phyloP scores from a whole-genome alignment of 2,329 filamentous ascomycete genomes.

The Pseudogymnoascus sp. region DNA sequence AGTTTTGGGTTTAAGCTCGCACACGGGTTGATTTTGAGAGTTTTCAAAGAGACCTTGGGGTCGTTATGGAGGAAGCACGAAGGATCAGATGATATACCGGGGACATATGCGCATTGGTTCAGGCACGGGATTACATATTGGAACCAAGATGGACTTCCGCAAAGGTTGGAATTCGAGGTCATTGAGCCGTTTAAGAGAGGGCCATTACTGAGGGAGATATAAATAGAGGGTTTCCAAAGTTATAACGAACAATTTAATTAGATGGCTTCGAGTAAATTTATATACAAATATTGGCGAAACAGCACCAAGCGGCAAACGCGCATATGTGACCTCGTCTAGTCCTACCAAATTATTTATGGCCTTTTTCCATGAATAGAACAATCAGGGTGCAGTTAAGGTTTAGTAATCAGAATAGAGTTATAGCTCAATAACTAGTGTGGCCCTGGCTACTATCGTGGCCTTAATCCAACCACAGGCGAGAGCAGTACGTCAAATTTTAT shows the following conservation, averaged over 20 bases:
- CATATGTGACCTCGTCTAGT: neutral
- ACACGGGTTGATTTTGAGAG: constrained; percentile 43
- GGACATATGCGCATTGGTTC: constrained; percentile 48
- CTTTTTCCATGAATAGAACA: neutral
- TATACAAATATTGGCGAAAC: neutral
- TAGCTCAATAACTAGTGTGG: neutral
- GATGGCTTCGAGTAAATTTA: neutral
- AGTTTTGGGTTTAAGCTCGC: constrained; percentile 50
- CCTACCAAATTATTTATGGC: neutral
- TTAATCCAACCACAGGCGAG: neutral
- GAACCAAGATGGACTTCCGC: constrained; percentile 36
- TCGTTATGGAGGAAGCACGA: constrained; percentile 44
- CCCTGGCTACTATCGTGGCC: neutral
- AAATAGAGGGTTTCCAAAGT: neutral
- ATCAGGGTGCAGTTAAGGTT: neutral
- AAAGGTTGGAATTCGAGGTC: constrained; percentile 27
- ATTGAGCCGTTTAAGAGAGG: constrained; percentile 35
- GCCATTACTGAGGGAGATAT: constrained; percentile 23
- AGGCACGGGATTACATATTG: constrained; percentile 42
- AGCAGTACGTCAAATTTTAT: neutral
- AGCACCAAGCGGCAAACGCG: neutral
- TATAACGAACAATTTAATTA: neutral
- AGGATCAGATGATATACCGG: constrained; percentile 39
- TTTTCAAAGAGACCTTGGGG: constrained; percentile 42
- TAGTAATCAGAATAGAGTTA: neutral